These are phyloP conservation scores for Saposhnikovia divaricata DNA, from an alignment of 129 eudicot species.

Conservation along the genomic window DNA sequence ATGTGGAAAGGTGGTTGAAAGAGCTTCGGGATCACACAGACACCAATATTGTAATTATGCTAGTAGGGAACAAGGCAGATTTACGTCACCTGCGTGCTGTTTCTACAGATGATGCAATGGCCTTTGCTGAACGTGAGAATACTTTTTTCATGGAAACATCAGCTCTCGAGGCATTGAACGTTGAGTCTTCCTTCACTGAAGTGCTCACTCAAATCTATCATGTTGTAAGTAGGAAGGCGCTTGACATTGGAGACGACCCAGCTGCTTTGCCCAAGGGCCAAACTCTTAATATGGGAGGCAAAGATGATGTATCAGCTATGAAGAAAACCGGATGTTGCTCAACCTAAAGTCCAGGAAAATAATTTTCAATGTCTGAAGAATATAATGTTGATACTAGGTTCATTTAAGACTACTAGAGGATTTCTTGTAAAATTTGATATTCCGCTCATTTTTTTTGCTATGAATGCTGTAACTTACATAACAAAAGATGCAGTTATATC, in stretches of 20 bases:
- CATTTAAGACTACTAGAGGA: background rate
- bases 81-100: constrained; percentile 9
- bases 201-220: constrained; percentile 7
- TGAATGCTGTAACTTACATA: background rate
- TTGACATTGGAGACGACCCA: background rate
- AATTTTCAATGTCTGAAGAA: background rate
- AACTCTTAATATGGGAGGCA: background rate
- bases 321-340: background rate
- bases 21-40: constrained; percentile 8
- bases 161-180: constrained; percentile 8
- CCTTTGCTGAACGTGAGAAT: constrained; percentile 10
- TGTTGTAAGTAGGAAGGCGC: constrained; percentile 7
- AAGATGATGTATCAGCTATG: constrained; percentile 6
- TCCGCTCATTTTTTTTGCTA: background rate
- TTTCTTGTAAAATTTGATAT: background rate
- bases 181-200: constrained; percentile 1
- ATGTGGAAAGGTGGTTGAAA: constrained; percentile 5
- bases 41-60: constrained; percentile 6
- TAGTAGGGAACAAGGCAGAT: constrained; percentile 3
- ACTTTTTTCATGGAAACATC: constrained; percentile 10
- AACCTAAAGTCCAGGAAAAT: background rate
- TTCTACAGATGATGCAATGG: background rate
- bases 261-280: constrained; percentile 8
- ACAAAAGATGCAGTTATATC: background rate
- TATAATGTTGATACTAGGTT: constrained; percentile 1